These are phyloP conservation scores for Picochlorum sp. DNA, from an alignment of 139 green algal genomes.

Conservation along the genomic window DNA sequence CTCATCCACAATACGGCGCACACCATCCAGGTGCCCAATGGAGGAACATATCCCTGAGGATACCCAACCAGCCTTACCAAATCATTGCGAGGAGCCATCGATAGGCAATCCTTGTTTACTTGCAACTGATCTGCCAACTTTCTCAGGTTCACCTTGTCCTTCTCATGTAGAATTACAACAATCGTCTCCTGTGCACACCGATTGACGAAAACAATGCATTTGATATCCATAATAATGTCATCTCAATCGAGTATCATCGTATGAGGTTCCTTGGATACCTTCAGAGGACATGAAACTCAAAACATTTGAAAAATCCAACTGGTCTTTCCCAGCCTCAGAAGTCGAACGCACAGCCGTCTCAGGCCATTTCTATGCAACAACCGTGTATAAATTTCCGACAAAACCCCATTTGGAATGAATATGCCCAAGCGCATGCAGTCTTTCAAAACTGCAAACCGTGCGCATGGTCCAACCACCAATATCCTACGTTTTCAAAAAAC, in stretches of 20 bases:
- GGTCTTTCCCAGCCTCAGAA: no score
- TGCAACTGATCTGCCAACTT: not conserved
- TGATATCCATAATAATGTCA: not conserved
- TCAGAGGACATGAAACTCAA: no score
- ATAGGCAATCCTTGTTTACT: not conserved
- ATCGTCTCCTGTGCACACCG: not conserved
- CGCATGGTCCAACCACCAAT: no score
- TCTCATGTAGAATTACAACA: not conserved
- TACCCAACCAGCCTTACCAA: not conserved
- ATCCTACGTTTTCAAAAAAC: no score
- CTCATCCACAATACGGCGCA: no score
- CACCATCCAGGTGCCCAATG: slow-evolving; percentile 12
- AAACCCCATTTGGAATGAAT: no score
- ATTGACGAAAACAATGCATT: not conserved
- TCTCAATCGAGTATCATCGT: not conserved
- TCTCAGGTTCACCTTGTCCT: not conserved
- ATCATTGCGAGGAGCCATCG: not conserved
- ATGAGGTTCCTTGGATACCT: not conserved
- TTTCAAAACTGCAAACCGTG: no score
- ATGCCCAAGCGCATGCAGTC: no score
- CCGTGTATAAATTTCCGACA: no score
- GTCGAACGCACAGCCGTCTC: no score
- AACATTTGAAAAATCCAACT: no score
- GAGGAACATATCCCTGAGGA: slow-evolving; percentile 9
- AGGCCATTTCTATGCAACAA: no score